Evolutionary conservation across 768 basidiomycete species (phyloP), one percentile per base, ranked within the genome.

Genomic region (Lentinula detonsa): DNA sequence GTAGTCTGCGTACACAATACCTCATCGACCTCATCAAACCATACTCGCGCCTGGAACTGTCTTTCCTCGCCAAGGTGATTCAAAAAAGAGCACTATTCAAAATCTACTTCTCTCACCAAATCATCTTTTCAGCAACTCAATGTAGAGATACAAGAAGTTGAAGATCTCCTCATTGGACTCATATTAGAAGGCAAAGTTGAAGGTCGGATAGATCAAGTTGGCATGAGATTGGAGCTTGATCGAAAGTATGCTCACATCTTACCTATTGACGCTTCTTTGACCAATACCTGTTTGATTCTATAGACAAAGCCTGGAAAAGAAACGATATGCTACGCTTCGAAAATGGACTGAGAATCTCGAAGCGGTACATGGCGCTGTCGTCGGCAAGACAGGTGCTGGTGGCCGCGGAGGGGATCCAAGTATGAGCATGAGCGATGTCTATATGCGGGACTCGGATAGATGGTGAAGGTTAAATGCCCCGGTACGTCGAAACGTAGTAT

Each of bases 11-110:
- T 6, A 98, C 97, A 0, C 94, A 96, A 68, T 99, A 98, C 70
- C 84, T 99, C 66, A 94, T 98, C 66, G 97, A 98, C 70, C 85
- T 98, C 62, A 97, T 98, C 79, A 96, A 95, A 72, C 95, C 97
- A 7, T 99, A 99, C 76, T 95, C 93, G 0, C 83, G 96, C 35
- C 81, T 99, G 34, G 96, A 98, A 72, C 81, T 98, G 45, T 84
- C 88, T 18, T 97, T 95, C 81, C 84, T 99, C 5, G 95, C 93
- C 37, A 93, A 91, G 80, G 95, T 91, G 35, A 39, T 8, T 39
- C 37, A 13, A 54, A 3, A 63, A 53, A 77, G 16, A 23, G 15
- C 23, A 2, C 49, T 55, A 16, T 9, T 45, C 43, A 16, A 15
- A 28, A n/a, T 7, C 13, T 33, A 5, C 39, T n/a, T 18, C 61